A percentile compares a stretch with the other conserved stretches of the same genome.
Evolutionary conservation across 1,284 basidiomycete genomes (phyloP).

Genomic region (Cutaneotrichosporon sp.): DNA sequence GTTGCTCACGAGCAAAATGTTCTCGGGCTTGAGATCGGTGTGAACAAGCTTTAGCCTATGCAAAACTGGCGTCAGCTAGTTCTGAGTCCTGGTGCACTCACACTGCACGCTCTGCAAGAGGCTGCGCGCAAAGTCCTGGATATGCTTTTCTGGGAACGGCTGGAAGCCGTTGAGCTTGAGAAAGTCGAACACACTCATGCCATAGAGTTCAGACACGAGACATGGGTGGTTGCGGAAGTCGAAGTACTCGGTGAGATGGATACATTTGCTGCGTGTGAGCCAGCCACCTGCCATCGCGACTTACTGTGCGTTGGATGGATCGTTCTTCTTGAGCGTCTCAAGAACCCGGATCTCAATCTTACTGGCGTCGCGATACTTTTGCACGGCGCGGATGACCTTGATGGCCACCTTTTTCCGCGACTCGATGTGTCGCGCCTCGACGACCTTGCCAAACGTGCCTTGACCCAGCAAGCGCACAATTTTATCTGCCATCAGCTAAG

Average conservation of each 20-base stretch:
- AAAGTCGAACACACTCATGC: slow-evolving; percentile 98
- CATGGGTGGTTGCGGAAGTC: slow-evolving; percentile 98
- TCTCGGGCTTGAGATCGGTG: slow-evolving; percentile 98
- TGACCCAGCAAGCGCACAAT: slow-evolving; percentile 88
- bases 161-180: slow-evolving; percentile 96
- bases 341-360: slow-evolving; percentile 97
- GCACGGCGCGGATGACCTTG: slow-evolving; percentile 96
- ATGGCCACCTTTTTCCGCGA: slow-evolving; percentile 77
- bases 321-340: slow-evolving; percentile 81
- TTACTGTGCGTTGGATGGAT: slow-evolving; percentile 82
- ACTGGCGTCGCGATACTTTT: slow-evolving; percentile 96
- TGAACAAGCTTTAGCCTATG: slow-evolving; percentile 89
- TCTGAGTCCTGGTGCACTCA: slow-evolving; percentile 49
- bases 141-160: slow-evolving; percentile 92
- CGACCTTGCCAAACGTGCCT: slow-evolving; percentile 98
- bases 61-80: slow-evolving; percentile 59
- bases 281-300: slow-evolving; percentile 41
- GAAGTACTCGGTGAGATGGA: slow-evolving; percentile 90
- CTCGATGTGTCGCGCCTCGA: slow-evolving; percentile 81
- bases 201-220: slow-evolving; percentile 90
- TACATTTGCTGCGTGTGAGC: slow-evolving; percentile 73
- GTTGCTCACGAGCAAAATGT: slow-evolving; percentile 89
- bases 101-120: slow-evolving; percentile 90
- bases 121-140: slow-evolving; percentile 91
- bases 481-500: slow-evolving; percentile 58